Evolutionary conservation across 805 yeast genomes (phyloP).

Genomic region (Cyberlindnera xylosilytica): DNA sequence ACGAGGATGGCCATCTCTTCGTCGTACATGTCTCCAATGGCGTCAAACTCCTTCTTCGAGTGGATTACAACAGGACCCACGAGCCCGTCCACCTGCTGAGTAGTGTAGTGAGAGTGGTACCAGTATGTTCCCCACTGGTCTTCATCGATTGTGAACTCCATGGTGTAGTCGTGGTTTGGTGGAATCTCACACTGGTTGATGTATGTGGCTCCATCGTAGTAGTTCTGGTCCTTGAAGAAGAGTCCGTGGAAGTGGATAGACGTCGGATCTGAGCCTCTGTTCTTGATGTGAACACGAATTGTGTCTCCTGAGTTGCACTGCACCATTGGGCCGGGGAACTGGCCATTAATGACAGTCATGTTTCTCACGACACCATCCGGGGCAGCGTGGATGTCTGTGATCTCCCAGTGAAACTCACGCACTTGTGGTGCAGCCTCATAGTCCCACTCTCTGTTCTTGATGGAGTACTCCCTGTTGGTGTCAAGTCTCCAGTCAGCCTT

Average conservation of each 20-base stretch:
- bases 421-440: conserved; percentile 16
- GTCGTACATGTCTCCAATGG: conserved; percentile 37
- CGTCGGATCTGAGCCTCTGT: conserved; percentile 37
- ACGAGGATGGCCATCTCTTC: conserved; percentile 43
- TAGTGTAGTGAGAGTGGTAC: conserved; percentile 53
- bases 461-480: conserved; percentile 25
- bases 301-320: conserved; percentile 44
- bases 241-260: conserved; percentile 55
- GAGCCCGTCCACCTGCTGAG: conserved; percentile 47
- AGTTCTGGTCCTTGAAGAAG: conserved; percentile 40
- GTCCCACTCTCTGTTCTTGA: conserved; percentile 22
- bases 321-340: conserved; percentile 50
- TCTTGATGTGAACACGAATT: conserved; percentile 39
- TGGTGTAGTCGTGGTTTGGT: conserved; percentile 36
- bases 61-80: conserved; percentile 52
- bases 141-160: conserved; percentile 37
- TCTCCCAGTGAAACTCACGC: conserved; percentile 25
- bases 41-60: conserved; percentile 31
- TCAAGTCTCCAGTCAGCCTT: conserved; percentile 26
- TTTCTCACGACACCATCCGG: conserved; percentile 32
- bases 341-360: conserved; percentile 34
- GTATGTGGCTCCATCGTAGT: conserved; percentile 50
- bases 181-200: conserved; percentile 49
- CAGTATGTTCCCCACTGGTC: conserved; percentile 49
- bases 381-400: conserved; percentile 23